Base-by-base conservation (phyloP, 2,329 filamentous ascomycete species). In the Alternaria sp. region DNA sequence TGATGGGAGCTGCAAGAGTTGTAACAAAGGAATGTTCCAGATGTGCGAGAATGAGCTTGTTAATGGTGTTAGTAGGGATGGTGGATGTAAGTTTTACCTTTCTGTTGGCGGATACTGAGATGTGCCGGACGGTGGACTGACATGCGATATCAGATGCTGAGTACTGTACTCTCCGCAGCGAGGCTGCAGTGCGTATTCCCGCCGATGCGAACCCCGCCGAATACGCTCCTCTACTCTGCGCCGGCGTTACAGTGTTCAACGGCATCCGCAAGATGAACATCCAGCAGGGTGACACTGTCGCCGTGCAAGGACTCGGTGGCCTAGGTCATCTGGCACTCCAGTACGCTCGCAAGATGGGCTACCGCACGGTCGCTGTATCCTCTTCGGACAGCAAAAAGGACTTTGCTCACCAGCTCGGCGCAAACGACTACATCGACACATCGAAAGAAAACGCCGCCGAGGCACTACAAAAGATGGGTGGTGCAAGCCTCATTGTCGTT, bases 11-110 rank as follows among this genome's bases (percentile, higher is more conserved):
- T 94, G 91, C 81, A 84, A 84, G 28, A 74, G 85, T 12, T 94
- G 91, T 80, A 85, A 86, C 59, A 84, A 87, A 15, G 88, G 87
- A 2, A 77, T 86, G 23, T 91, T 87, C 81, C 90, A 93, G 76
- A 89, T 90, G 79, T 94, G 92, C 79, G 83, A 87, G 21, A 87
- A 89, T 67, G 80, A 75, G 51, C 76, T 78, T 0, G 75, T 93
- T 73, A 93, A 92, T 75, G 91, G 92, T 12, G 84, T 91, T 6
- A 87, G 81, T 4, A 82, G 81, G 43, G 84, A 91, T 66, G 92
- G 92, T 54, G 92, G 91, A 36, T 93, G 83, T 84, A 73, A 69
- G 81, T 62, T 40, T 25, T n/a, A 46, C 28, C 8, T 44, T 51
- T 21, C 5, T 21, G 0, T 13, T 50, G 6, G 26, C 47, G 6